These are phyloP conservation scores for Mycena kentingensis DNA, from an alignment of 768 basidiomycete species.

Conservation along the genomic window DNA sequence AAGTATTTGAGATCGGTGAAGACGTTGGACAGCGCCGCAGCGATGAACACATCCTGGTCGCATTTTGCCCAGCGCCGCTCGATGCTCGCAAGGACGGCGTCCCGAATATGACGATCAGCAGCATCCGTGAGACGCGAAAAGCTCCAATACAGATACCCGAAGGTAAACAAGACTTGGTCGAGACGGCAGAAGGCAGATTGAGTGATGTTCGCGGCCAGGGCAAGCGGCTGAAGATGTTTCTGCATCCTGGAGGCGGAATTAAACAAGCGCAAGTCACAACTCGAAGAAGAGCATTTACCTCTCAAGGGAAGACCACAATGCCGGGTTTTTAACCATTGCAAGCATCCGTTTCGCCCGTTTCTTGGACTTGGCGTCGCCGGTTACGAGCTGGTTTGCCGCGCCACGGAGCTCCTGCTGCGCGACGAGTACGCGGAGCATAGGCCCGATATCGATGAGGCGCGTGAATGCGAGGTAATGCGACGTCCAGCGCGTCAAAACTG, in stretches of 20 bases:
- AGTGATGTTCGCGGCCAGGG: too few species aligned
- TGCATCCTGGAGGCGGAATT: too few species aligned
- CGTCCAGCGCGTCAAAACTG: slow-evolving; percentile 39
- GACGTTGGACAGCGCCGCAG: slow-evolving; percentile 12
- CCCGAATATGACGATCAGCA: slow-evolving; percentile 6
- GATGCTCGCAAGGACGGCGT: slow-evolving; percentile 32
- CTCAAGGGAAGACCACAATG: slow-evolving; percentile 34
- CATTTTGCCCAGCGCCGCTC: slow-evolving; percentile 24
- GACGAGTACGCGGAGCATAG: slow-evolving; percentile 23
- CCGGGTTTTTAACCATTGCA: slow-evolving; percentile 26
- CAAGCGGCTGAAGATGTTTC: slow-evolving; percentile 32
- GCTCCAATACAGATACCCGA: slow-evolving; percentile 27
- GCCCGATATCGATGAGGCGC: slow-evolving; percentile 31
- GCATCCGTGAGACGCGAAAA: slow-evolving; percentile 1
- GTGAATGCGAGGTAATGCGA: slow-evolving; percentile 36
- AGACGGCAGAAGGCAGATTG: slow-evolving; percentile 31
- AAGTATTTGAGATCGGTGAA: slow-evolving; percentile 34
- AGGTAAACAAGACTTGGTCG: slow-evolving; percentile 34
- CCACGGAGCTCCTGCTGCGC: slow-evolving; percentile 19
- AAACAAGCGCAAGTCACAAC: slow-evolving; percentile 6
- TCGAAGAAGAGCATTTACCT: slow-evolving; percentile 20
- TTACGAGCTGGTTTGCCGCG: slow-evolving; percentile 19
- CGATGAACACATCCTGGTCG: slow-evolving; percentile 30
- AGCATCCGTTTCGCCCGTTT: slow-evolving; percentile 32
- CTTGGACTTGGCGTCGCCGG: slow-evolving; percentile 28